Evolutionary conservation across 345 rosid species (phyloP), one percentile per base, ranked within the genome.

Genomic region (Lenwebbia sp.): DNA sequence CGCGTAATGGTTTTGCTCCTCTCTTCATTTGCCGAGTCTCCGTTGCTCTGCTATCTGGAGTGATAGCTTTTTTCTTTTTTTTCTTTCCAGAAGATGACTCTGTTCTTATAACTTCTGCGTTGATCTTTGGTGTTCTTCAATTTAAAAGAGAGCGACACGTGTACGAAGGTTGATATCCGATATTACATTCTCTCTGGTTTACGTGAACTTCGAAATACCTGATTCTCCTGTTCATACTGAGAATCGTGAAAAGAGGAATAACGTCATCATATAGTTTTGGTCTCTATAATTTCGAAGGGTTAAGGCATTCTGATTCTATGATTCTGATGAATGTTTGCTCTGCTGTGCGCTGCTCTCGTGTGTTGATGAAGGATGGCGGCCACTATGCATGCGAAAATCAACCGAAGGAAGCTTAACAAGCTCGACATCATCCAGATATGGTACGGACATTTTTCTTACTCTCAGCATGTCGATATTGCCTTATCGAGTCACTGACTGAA

Each of bases 321-420:
- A 83, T 83, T 50, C 17, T 23, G 44, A 40, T 83, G 41, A 30
- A 5, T 83, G 44, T 17, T 28, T 52, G 60, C 7, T 41, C 44
- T 17, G 26, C 52, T 41, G 82, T 40, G 78, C 84, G 30, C 49
- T 82, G 54, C 19, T 82, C 49, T 23, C 33, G 19, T 15, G 55
- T 21, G 26, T n/a, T 58, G 23, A 53, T 62, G 82, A 89, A 97
- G 99, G 99, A 93, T 92, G 96, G 99, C 98, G 10, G 98, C 99
- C 1, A 96, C 99, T 25, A 84, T 92, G 93, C 96, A 97, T 86
- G 95, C 96, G 60, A 96, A 96, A 91, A 92, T 95, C 86, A 96
- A 95, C 55, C 91, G 98, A 62, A 94, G 88, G 89, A 95, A 95
- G 86, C 94, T 95, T 19, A 58, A 88, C 89, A 94, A 93, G 91